Percentiles rank a stretch among this genome's conserved stretches.
Conservation (phyloP, 768 basidiomycete species). For the Suillus occidentalis region DNA sequence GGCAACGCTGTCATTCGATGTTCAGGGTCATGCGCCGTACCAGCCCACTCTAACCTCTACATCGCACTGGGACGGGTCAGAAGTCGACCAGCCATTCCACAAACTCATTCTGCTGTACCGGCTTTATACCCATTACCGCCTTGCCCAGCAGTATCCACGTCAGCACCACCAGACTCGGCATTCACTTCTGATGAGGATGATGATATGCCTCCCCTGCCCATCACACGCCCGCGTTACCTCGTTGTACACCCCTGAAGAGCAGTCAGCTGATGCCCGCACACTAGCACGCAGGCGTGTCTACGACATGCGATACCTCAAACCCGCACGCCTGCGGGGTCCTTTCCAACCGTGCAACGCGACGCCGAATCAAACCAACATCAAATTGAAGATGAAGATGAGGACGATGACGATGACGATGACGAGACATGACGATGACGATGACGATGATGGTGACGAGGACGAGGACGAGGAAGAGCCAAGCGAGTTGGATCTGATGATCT, state of each 20-base stretch:
- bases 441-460: no score
- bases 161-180: background rate
- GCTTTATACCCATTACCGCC: slow-evolving; percentile 37
- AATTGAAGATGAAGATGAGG: slow-evolving; percentile 18
- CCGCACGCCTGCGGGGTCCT: slow-evolving; percentile 30
- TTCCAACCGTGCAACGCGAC: slow-evolving; percentile 19
- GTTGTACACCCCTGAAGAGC: slow-evolving; percentile 10
- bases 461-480: slow-evolving; percentile 10
- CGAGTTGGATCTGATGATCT: slow-evolving; percentile 5
- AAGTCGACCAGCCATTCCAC: slow-evolving; percentile 38
- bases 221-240: background rate
- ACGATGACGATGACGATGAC: slow-evolving; percentile 19
- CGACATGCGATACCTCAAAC: slow-evolving; percentile 31
- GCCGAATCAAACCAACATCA: background rate
- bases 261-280: slow-evolving; percentile 24
- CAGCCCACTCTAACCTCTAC: slow-evolving; percentile 16
- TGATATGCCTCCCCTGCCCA: background rate
- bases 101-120: slow-evolving; percentile 45
- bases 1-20: slow-evolving; percentile 19
- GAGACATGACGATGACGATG: no score
- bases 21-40: slow-evolving; percentile 19
- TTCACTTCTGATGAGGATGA: background rate
- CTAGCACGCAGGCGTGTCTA: slow-evolving; percentile 31
- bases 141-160: background rate
- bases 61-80: slow-evolving; percentile 27